Base-by-base conservation (phyloP, 768 basidiomycete genomes). In the Melanogaster broomeanus region DNA sequence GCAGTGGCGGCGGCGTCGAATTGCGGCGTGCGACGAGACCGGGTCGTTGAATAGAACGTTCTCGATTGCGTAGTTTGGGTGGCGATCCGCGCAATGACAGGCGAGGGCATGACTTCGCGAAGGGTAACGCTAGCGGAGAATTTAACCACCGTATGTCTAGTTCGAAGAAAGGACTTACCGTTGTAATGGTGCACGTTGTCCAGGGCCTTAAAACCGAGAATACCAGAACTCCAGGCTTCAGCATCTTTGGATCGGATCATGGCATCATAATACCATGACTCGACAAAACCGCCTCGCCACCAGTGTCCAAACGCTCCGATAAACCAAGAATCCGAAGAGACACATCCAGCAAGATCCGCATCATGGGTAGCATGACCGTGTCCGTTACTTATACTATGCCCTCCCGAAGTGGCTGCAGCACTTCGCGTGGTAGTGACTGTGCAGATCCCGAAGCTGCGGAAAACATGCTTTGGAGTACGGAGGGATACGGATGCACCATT, bases 401-500 rank as follows among this genome's bases (percentile, higher is more conserved):
- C 73, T 72, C 87, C 81, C 42, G 84, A 81, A 37, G 62, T 55
- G 35, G 61, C 55, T 31, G 69, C 67, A 46, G 69, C 63, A 10
- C 67, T 69, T 27, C 61, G 54, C 1, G 67, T 69, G 4, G 67
- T 71, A 51, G 93, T 95, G 65, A 97, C 77, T 42, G 93, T 92
- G 67, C 93, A 90, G 56, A 98, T 74, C 39, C 84, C 88, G 66
- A 94, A 90, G 61, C 82, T 88, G 59, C 89, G 87, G 68, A 94
- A 91, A 59, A 88, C 82, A 68, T 87, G 91, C 65, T 87, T 85
- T 16, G 95, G 94, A 3, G 96, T 99, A 51, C 92, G 88, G 41
- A 99, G 80, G 3, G 92, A 90, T 53, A 99, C 84, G 27, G 93
- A 87, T 56, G 95, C 93, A 60, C 93, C 89, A 72, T 90, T 96